phyloP scores from a whole-genome alignment of 164 flowering plant species.

The Warburgia ugandensis region DNA sequence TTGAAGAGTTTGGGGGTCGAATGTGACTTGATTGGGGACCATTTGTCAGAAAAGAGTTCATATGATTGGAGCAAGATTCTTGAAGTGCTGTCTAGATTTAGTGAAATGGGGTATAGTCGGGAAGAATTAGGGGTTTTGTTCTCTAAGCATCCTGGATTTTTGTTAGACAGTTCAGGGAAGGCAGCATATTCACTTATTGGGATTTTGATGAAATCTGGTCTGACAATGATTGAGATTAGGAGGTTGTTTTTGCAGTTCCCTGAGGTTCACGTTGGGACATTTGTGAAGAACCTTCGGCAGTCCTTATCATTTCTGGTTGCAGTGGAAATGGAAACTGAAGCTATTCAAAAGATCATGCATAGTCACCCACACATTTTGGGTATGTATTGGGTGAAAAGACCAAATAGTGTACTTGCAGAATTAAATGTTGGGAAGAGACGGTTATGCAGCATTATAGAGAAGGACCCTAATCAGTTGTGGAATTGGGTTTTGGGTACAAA shows the following conservation, averaged over 20 bases:
- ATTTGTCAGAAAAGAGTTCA: conserved; percentile 23
- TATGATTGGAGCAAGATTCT: conserved; percentile 46
- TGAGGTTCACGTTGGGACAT: conserved; percentile 23
- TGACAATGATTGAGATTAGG: conserved; percentile 16
- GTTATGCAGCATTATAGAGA: conserved; percentile 34
- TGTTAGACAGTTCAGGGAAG: conserved; percentile 46
- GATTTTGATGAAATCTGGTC: conserved; percentile 44
- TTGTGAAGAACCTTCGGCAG: conserved; percentile 34
- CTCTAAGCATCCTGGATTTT: conserved; percentile 28
- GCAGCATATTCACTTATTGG: conserved; percentile 28
- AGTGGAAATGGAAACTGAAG: conserved; percentile 43
- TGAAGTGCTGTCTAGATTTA: conserved; percentile 27
- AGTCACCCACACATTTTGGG: conserved; percentile 37
- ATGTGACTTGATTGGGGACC: conserved; percentile 31
- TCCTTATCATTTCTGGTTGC: conserved; percentile 32
- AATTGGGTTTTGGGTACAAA: conserved; percentile 41
- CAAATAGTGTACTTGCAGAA: conserved; percentile 20
- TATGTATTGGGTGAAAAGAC: conserved; percentile 36
- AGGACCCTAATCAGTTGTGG: conserved; percentile 45
- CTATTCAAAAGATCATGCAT: conserved; percentile 33
- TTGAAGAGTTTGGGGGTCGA: conserved; percentile 37
- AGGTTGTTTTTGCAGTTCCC: conserved; percentile 43
- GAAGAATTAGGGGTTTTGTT: conserved; percentile 31
- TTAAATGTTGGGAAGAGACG: conserved; percentile 40
- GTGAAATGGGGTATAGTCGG: conserved; percentile 27